Conservation (phyloP, 768 basidiomycete species). For the Lepiota brunneoincarnata region DNA sequence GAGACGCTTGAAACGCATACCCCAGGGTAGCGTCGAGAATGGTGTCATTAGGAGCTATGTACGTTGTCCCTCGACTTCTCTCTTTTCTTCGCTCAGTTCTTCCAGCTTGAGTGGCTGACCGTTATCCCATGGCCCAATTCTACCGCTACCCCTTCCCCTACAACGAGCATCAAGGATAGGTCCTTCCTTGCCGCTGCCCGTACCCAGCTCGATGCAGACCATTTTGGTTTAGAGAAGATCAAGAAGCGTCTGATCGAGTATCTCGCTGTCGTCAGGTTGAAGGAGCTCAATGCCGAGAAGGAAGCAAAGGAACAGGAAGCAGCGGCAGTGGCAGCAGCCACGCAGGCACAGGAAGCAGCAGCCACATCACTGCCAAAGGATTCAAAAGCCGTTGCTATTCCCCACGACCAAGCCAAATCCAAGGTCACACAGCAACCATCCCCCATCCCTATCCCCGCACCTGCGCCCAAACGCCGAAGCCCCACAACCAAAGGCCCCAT, state of each 20-base stretch:
- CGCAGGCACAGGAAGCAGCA: constrained; percentile 16
- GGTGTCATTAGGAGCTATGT: constrained; percentile 86
- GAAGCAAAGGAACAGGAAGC: constrained; percentile 23
- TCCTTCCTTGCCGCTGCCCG: constrained; percentile 71
- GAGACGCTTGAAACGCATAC: constrained; percentile 82
- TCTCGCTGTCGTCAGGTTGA: constrained; percentile 77
- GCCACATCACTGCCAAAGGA: constrained; percentile 15
- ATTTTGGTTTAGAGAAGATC: constrained; percentile 90
- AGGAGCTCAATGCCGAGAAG: constrained; percentile 43
- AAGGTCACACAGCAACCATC: constrained; percentile 37
- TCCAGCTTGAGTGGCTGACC: constrained; percentile 86
- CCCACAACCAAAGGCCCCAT: constrained; percentile 11
- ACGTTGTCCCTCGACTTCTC: constrained; percentile 24
- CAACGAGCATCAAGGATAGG: constrained; percentile 39
- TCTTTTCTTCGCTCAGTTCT: not conserved
- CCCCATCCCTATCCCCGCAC: constrained; percentile 37
- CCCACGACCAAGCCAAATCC: constrained; percentile 20
- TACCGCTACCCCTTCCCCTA: constrained; percentile 16
- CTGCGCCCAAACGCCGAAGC: not conserved
- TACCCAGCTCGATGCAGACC: constrained; percentile 81
- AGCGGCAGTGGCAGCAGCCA: constrained; percentile 17
- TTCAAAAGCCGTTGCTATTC: constrained; percentile 27
- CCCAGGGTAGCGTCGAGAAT: constrained; percentile 85
- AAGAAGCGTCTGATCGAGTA: constrained; percentile 92
- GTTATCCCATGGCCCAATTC: constrained; percentile 79